phyloP scores from a whole-genome alignment of 2,329 filamentous ascomycete species.

The Phialophora expanda region DNA sequence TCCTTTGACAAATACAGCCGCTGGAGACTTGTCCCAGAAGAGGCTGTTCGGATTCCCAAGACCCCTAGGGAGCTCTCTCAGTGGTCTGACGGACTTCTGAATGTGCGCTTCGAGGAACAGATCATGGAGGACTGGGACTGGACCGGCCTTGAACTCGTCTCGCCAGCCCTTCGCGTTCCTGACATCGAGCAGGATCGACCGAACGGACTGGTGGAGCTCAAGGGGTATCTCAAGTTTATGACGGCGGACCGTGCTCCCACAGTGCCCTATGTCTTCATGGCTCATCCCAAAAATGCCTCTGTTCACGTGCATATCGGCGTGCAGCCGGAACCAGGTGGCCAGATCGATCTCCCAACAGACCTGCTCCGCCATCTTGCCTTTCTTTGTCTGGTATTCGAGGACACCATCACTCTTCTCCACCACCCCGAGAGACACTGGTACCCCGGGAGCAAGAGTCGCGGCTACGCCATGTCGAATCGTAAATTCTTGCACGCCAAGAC shows the following conservation, averaged over 20 bases:
- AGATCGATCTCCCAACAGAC: neutral
- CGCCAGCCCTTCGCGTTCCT: slow-evolving; percentile 8
- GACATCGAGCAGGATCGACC: slow-evolving; percentile 1
- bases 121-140: neutral
- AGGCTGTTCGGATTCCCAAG: neutral
- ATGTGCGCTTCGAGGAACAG: neutral
- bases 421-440: slow-evolving; percentile 25
- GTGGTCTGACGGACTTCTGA: neutral
- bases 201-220: slow-evolving; percentile 9
- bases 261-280: slow-evolving; percentile 1
- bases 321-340: neutral
- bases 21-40: slow-evolving; percentile 1
- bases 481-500: neutral
- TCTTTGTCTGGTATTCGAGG: slow-evolving; percentile 25
- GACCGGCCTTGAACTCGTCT: slow-evolving; percentile 15
- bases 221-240: neutral
- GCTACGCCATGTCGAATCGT: slow-evolving; percentile 1
- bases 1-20: slow-evolving; percentile 1
- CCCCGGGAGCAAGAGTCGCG: slow-evolving; percentile 8
- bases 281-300: neutral
- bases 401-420: slow-evolving; percentile 28
- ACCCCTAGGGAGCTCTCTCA: neutral
- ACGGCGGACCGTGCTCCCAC: neutral
- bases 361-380: slow-evolving; percentile 28
- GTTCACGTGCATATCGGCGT: slow-evolving; percentile 9